Base-by-base conservation (phyloP, 2,329 filamentous ascomycete genomes). In the Aspergillus eucalypticola region DNA sequence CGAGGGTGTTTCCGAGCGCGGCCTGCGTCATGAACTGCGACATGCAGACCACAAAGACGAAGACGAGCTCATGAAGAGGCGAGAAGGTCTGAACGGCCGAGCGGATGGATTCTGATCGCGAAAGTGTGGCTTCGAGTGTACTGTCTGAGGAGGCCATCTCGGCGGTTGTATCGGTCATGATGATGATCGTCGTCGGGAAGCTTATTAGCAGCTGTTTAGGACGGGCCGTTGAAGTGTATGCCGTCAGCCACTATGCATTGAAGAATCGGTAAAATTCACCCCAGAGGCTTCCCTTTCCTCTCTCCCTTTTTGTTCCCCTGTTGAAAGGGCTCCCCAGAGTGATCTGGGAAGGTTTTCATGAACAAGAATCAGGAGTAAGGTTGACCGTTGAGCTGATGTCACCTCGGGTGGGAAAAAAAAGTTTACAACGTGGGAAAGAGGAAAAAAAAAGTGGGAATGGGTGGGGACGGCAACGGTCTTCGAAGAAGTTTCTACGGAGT, bases 1-100 rank as follows among this genome's bases (percentile, higher is more conserved):
- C 75, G 29, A 87, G 71, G 3, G 76, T 77, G 61, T 81, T 76
- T 3, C 77, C 79, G 3, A 85, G 75, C n/a, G 78, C 79, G 0
- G 77, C 77, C 63, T 83, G 79, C 32, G 81, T 82, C 62, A 81
- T 76, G 64, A 78, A 73, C 50, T 78, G 75, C 11, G 73, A 71
- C 64, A 73, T 71, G 63, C 75, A 77, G 21, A 76, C 69, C 11
- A 73, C 62, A 5, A 67, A 60, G 23, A 78, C 66, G 61, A 78
- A 77, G 35, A 71, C 54, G 48, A 71, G 58, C 59, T 78, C 75
- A 2, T 64, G 64, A 3, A 67, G 51, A 3, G 63, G 64, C 6
- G 67, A 67, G 58, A 71, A 68, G 15, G 51, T 62, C 13, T 67
- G 56, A n/a, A 64, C 64, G 29, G 68, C 59, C 1, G 66, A 68